Base-by-base conservation (phyloP, 2,329 filamentous ascomycete species). In the Sporothrix pseudoabietina region DNA sequence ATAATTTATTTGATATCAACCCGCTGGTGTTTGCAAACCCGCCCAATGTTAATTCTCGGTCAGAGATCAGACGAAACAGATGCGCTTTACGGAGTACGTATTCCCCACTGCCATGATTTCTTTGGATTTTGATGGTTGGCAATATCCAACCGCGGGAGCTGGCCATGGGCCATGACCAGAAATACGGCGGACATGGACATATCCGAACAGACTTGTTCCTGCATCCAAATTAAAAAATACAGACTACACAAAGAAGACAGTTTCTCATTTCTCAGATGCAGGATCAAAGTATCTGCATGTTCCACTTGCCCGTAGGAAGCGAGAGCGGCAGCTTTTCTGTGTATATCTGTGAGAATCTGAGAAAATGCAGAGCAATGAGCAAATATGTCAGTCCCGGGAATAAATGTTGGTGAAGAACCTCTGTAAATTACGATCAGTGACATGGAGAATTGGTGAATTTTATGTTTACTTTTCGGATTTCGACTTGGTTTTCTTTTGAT, bases 231-330 rank as follows among this genome's bases (percentile, higher is more conserved):
- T 10, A 4, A 12, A 44, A 16, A 44, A 63, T 41, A 63, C 41
- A 39, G n/a, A n/a, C 22, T 5, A 61, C 35, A 61, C 16, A 61
- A 61, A 16, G 26, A 12, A 32, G 26, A 8, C 12, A 9, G 8
- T 3, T 22, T 19, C n/a, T 54, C 6, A 54, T 3, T 22, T 19
- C n/a, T 54, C n/a, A 54, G 19, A 54, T 35, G 30, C 30, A 16
- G 55, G 4, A 35, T 1, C 55, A 12, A 39, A 12, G 41, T 44
- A 44, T 10, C 32, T 8, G 32, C 9, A 26, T 68, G 22, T 68
- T 68, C 41, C 63, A 68, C 49, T 68, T 14, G 19, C 30, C 63
- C 41, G 63, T 35, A 32, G 63, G 63, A 68, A 68, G 63, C 44
- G 12, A 10, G 4, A 16, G 22, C 35, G 19, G 30, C 30, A 30